These are phyloP conservation scores for Ophiocytium majus DNA, from an alignment of 352 stramenopile genomes.

Conservation along the genomic window DNA sequence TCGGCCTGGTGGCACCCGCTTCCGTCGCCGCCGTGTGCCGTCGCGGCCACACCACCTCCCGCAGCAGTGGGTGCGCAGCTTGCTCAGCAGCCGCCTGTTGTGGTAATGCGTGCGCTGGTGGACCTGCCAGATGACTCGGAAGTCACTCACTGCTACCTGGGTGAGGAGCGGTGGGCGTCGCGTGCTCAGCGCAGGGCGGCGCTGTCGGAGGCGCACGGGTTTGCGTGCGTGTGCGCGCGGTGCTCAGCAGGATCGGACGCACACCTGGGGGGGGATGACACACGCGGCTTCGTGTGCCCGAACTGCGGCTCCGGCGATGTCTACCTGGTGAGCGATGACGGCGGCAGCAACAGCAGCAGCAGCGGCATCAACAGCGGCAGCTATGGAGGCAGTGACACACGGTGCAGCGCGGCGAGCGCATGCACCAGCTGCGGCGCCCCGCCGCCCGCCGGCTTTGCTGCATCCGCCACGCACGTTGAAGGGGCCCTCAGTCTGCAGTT, in stretches of 20 bases:
- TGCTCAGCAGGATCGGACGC: not conserved
- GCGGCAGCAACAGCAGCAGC: not conserved
- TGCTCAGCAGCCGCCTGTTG: too few relatives aligned
- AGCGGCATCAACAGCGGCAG: not conserved
- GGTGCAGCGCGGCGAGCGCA: not conserved
- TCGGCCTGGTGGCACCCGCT: not conserved
- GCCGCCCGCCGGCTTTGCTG: not conserved
- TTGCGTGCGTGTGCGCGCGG: not conserved
- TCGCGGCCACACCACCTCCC: not conserved
- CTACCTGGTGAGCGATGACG: not conserved
- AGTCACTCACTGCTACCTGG: slow-evolving; percentile 14
- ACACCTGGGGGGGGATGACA: too few relatives aligned
- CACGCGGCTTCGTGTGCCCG: slow-evolving; percentile 12
- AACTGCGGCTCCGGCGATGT: not conserved
- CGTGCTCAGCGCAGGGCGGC: not conserved
- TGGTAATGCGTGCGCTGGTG: not conserved
- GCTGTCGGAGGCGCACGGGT: not conserved
- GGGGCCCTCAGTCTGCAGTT: not conserved
- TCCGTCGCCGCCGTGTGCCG: not conserved
- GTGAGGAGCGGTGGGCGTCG: not conserved
- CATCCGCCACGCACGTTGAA: not conserved
- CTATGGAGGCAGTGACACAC: not conserved
- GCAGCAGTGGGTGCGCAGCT: too few relatives aligned
- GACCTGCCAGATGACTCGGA: not conserved
- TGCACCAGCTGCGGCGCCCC: not conserved